Percentiles rank a stretch among this genome's conserved stretches.
Conservation (phyloP, 352 stramenopile species). For the Globisporangium radiosum region DNA sequence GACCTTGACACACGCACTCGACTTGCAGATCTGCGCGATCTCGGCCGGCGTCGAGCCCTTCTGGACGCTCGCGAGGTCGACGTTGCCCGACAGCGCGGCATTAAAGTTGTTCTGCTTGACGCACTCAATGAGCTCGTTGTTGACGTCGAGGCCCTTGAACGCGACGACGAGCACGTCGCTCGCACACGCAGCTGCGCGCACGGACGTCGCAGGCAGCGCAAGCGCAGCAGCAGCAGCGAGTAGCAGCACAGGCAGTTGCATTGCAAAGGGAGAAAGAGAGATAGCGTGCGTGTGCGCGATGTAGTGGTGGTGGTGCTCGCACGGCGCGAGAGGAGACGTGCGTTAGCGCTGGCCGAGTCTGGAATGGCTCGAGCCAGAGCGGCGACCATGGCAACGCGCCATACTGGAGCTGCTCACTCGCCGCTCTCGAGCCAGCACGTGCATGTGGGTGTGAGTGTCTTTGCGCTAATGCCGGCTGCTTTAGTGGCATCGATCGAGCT, state of each 20-base stretch:
- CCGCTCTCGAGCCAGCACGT: too few species aligned
- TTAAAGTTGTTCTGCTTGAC: slow-evolving; percentile 45
- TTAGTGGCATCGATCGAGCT: too few species aligned
- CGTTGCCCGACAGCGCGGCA: slow-evolving; percentile 34
- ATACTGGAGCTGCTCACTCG: too few species aligned
- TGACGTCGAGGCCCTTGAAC: slow-evolving; percentile 44
- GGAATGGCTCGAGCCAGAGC: neutral
- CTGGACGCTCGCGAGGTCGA: slow-evolving; percentile 33
- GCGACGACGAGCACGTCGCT: slow-evolving; percentile 39
- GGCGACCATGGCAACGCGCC: too few species aligned
- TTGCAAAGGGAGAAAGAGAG: neutral
- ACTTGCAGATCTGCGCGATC: slow-evolving; percentile 35
- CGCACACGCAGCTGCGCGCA: slow-evolving; percentile 24
- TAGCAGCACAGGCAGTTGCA: neutral
- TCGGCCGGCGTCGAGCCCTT: slow-evolving; percentile 24
- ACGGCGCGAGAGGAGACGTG: neutral
- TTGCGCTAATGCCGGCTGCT: too few species aligned
- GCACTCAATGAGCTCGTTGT: slow-evolving; percentile 38
- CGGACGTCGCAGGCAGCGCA: slow-evolving; percentile 15
- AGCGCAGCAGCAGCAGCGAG: slow-evolving; percentile 12
- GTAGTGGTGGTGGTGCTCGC: neutral
- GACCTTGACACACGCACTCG: slow-evolving; percentile 33
- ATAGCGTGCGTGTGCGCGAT: neutral
- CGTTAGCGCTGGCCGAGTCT: neutral
- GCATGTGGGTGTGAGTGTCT: too few species aligned